Evolutionary conservation across 1,139 yeast species (phyloP).

Genomic region (Candida frijolesensis): DNA sequence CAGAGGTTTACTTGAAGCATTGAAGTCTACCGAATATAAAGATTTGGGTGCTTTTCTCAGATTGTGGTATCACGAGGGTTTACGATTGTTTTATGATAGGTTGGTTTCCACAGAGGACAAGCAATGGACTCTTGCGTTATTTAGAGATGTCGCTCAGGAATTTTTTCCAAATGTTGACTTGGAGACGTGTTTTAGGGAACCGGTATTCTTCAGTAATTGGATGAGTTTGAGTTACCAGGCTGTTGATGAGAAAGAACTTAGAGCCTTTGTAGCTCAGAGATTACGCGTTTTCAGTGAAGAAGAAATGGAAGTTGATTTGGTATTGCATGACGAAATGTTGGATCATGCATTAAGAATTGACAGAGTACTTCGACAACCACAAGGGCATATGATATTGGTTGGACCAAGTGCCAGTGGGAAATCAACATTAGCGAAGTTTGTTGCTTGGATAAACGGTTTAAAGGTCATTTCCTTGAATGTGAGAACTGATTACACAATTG

Average conservation of each 20-base stretch:
- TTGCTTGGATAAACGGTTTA: conserved; percentile 89
- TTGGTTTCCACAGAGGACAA: conserved; percentile 53
- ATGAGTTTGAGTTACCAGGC: conserved; percentile 62
- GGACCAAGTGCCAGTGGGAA: conserved; percentile 88
- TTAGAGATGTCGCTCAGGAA: conserved; percentile 36
- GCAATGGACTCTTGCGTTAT: conserved; percentile 51
- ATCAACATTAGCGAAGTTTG: conserved; percentile 75
- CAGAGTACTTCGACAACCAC: conserved; percentile 79
- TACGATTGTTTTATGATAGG: conserved; percentile 76
- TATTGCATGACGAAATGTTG: conserved; percentile 69
- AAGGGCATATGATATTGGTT: conserved; percentile 88
- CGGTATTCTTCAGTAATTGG: conserved; percentile 76
- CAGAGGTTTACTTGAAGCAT: conserved; percentile 68
- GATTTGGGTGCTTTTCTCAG: conserved; percentile 52
- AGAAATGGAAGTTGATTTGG: conserved; percentile 61
- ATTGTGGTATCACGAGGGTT: conserved; percentile 82
- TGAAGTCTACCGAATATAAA: conserved; percentile 39
- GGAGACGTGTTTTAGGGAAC: conserved; percentile 39
- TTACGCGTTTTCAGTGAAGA: conserved; percentile 77
- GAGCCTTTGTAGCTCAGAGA: conserved; percentile 62
- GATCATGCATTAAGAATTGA: conserved; percentile 81
- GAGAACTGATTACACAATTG: conserved; percentile 53
- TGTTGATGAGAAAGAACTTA: conserved; percentile 52
- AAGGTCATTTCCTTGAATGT: conserved; percentile 62
- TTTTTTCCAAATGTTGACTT: conserved; percentile 53